phyloP scores from a whole-genome alignment of 1,284 basidiomycete genomes.

The Paramarasmius palmivorus region DNA sequence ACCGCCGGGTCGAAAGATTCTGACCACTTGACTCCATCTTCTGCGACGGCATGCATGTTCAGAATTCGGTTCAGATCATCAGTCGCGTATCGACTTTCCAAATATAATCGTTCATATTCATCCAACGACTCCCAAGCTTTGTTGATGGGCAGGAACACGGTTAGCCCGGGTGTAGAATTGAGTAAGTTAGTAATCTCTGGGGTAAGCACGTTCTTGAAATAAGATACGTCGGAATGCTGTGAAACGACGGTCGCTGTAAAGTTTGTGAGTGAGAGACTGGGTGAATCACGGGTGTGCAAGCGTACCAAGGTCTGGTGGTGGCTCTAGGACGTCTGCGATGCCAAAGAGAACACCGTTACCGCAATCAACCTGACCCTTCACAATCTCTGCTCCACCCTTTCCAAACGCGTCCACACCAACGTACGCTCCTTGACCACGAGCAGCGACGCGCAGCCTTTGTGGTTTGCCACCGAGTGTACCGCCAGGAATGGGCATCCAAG shows the following conservation, averaged over 20 bases:
- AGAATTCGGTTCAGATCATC: conserved; percentile 80
- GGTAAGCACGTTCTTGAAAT: conserved; percentile 69
- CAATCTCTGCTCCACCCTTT: conserved; percentile 60
- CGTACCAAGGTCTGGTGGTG: conserved; percentile 76
- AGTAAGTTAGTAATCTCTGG: conserved; percentile 55
- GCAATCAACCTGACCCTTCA: conserved; percentile 57
- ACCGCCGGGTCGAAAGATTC: conserved; percentile 55
- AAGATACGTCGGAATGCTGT: conserved; percentile 62
- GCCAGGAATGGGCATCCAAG: conserved; percentile 82
- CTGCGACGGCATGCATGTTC: conserved; percentile 71
- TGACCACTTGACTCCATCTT: conserved; percentile 61
- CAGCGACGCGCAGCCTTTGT: conserved; percentile 74
- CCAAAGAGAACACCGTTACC: conserved; percentile 82
- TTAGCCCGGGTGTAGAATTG: conserved; percentile 71
- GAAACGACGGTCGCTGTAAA: conserved; percentile 56
- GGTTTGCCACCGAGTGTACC: conserved; percentile 83
- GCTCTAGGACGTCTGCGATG: conserved; percentile 74
- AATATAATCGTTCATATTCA: conserved; percentile 75
- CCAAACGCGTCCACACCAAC: conserved; percentile 78
- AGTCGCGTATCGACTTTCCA: conserved; percentile 82
- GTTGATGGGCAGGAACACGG: conserved; percentile 88
- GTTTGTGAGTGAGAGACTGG: conserved; percentile 12
- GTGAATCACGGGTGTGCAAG: conserved; percentile 7
- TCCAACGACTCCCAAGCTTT: conserved; percentile 72
- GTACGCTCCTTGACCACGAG: conserved; percentile 48